Base-by-base conservation (phyloP, 163 green algal species). In the Chloromonas sp. region DNA sequence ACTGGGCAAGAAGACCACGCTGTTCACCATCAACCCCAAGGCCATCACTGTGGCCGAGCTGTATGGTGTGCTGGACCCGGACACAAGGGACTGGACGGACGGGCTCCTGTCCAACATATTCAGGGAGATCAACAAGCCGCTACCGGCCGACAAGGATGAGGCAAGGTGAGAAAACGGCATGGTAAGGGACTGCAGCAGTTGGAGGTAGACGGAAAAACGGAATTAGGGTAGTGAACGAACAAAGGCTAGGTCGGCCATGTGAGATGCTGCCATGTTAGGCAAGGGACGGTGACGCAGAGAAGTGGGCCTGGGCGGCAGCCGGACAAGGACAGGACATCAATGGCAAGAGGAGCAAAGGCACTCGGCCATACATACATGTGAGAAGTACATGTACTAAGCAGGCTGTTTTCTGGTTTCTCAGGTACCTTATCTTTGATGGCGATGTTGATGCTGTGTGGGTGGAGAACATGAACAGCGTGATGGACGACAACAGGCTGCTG, bases 401-500 rank as follows among this genome's bases (percentile, higher is more conserved):
- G 36, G 36, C 36, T 36, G 36, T 36, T 36, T 36, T 36, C 36
- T 36, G 36, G 66, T 74, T 74, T 5, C n/a, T 83, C 3, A 84
- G 81, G 11, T 93, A 92, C 88, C 84, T 98, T 57, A 92, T 98
- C 36, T 96, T 98, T 88, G 95, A 98, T 88, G 95, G 94, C 78
- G 94, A 97, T 84, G 94, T 97, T n/a, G 95, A 98, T 81, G 94
- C 95, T 14, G 92, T 97, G 87, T 98, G 95, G 95, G 94, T 98
- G 81, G 95, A 98, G 89, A 97, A 97, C 91, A 97, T 98, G 94
- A 98, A 98, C 90, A 94, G 87, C 71, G 94, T 97, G 3, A 97
- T 98, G 95, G 95, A 98, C 87, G 95, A 98, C 88, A 98, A 98
- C 92, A 95, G 95, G 87, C 92, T 98, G 83, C 90, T 98, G 60